These are phyloP conservation scores for Corniculantispora saksenae DNA, from an alignment of 2,329 filamentous ascomycete species.

Conservation along the genomic window DNA sequence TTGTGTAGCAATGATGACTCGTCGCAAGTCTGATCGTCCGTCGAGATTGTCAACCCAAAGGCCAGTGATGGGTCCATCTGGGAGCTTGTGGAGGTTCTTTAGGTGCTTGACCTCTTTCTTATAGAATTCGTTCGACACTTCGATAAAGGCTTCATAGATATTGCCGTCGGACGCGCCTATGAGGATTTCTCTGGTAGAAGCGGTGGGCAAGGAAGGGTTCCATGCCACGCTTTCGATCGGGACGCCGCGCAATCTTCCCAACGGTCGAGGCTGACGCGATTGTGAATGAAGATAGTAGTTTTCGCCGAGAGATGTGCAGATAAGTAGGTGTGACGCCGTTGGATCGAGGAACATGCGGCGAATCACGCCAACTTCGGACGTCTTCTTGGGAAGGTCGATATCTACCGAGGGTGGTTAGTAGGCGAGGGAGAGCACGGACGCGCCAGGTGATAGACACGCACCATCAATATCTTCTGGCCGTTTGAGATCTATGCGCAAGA, in stretches of 20 bases:
- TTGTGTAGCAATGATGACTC: constrained; percentile 79
- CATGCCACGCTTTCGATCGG: constrained; percentile 88
- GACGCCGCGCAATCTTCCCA: constrained; percentile 82
- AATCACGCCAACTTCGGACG: constrained; percentile 88
- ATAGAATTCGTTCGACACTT: constrained; percentile 93
- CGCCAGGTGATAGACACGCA: constrained; percentile 37
- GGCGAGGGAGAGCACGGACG: background rate
- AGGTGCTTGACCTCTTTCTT: constrained; percentile 91
- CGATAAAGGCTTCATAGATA: constrained; percentile 92
- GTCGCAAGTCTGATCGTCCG: constrained; percentile 68
- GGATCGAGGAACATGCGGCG: constrained; percentile 96
- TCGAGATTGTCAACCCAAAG: constrained; percentile 77
- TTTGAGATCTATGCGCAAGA: constrained; percentile 91
- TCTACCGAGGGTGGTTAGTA: constrained; percentile 54
- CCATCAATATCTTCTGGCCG: constrained; percentile 93
- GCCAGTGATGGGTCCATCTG: constrained; percentile 81
- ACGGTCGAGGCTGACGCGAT: constrained; percentile 79
- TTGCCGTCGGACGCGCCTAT: constrained; percentile 91
- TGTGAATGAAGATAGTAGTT: constrained; percentile 98
- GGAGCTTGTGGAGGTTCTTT: constrained; percentile 77
- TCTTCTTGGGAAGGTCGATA: constrained; percentile 93
- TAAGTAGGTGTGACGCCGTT: constrained; percentile 89
- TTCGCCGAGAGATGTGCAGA: constrained; percentile 88
- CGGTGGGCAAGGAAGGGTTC: constrained; percentile 90
- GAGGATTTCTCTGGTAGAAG: constrained; percentile 91